Evolutionary conservation across 352 stramenopile genomes (phyloP).

Genomic region (Globisporangium canariense): DNA sequence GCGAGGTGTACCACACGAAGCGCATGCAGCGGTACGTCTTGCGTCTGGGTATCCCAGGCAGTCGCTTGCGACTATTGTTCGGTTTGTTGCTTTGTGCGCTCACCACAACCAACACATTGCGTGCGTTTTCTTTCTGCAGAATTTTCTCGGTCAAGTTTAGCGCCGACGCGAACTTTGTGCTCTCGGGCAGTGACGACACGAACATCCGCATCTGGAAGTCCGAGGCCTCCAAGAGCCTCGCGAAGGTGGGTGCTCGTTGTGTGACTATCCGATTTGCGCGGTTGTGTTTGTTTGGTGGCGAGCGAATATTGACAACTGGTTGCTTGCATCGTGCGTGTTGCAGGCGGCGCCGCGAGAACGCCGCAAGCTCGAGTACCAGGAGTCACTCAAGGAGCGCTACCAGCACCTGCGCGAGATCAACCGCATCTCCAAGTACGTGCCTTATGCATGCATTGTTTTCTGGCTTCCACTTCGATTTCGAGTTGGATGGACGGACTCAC

Average conservation of each 20-base stretch:
- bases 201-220: conserved; percentile 99
- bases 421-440: conserved; percentile 86
- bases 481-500: conserved; percentile 1
- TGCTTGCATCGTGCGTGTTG: neutral
- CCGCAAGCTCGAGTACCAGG: conserved; percentile 94
- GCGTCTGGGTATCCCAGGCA: neutral
- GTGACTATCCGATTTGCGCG: neutral
- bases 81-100: conserved; percentile 1
- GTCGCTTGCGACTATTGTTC: conserved; percentile 4
- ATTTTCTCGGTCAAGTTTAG: conserved; percentile 89
- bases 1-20: conserved; percentile 97
- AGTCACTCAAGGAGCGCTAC: conserved; percentile 96
- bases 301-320: neutral
- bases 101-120: neutral
- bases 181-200: conserved; percentile 98
- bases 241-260: conserved; percentile 56
- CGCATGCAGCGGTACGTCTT: conserved; percentile 95
- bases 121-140: conserved; percentile 15
- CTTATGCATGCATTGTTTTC: too few relatives aligned
- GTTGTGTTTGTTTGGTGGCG: neutral
- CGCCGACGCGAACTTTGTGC: conserved; percentile 92
- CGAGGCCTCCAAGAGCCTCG: conserved; percentile 92
- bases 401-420: conserved; percentile 94
- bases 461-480: conserved; percentile 2
- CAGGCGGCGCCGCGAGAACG: conserved; percentile 73